Conservation (phyloP, 495 filamentous ascomycete species). For the Tuber umbilicatum region DNA sequence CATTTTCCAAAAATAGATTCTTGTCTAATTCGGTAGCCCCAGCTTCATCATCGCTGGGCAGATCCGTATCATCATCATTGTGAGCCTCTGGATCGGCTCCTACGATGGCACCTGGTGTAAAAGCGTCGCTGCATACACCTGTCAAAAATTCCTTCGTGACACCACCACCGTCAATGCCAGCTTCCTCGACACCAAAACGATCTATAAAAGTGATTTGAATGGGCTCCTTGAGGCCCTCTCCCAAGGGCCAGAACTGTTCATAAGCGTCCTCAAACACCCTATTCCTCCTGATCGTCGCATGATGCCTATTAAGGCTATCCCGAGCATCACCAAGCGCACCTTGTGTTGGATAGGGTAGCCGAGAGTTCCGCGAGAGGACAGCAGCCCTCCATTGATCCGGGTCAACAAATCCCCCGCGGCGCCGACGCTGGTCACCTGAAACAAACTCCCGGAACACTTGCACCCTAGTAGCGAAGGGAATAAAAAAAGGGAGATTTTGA, state of each 20-base stretch:
- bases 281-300: conserved; percentile 73
- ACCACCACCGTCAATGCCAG: conserved; percentile 93
- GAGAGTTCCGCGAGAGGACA: conserved; percentile 21
- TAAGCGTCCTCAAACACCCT: conserved; percentile 81
- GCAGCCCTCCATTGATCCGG: conserved; percentile 45
- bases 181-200: conserved; percentile 75
- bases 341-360: conserved; percentile 9
- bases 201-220: conserved; percentile 98
- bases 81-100: conserved; percentile 30
- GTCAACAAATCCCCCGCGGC: conserved; percentile 69
- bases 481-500: conserved; percentile 93
- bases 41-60: conserved; percentile 5
- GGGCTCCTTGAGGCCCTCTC: conserved; percentile 83
- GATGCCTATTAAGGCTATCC: conserved; percentile 58
- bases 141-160: conserved; percentile 98
- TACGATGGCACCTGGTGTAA: conserved; percentile 51
- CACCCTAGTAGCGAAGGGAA: conserved; percentile 85
- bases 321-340: conserved; percentile 23
- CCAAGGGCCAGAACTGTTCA: conserved; percentile 72
- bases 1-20: conserved; percentile 73
- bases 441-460: conserved; percentile 94
- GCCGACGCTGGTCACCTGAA: conserved; percentile 65
- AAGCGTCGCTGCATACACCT: conserved; percentile 81
- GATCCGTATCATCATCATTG: not conserved
- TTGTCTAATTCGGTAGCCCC: conserved; percentile 23